Evolutionary conservation across 208 protist genomes (phyloP).

Genomic region (Wallacemonas sp.): DNA sequence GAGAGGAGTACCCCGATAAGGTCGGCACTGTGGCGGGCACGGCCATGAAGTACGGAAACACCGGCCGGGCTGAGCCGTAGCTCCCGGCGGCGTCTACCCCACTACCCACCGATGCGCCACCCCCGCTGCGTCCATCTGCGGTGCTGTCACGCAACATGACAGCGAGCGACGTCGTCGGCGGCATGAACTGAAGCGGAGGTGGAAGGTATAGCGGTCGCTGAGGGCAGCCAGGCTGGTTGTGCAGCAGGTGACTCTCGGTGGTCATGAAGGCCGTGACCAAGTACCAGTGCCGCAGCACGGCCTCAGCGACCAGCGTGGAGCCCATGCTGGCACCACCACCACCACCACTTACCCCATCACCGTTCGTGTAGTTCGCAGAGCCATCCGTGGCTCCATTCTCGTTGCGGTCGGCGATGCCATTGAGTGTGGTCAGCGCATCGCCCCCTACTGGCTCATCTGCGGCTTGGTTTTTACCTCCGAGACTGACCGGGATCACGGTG

Average conservation of each 20-base stretch:
- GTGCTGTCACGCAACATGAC: constrained; percentile 8
- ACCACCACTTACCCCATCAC: too few species aligned
- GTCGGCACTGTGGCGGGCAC: not conserved
- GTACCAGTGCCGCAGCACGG: constrained; percentile 77
- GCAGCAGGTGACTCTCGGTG: constrained; percentile 21
- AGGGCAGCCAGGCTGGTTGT: constrained; percentile 8
- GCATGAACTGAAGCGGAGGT: constrained; percentile 30
- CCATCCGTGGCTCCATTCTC: too few species aligned
- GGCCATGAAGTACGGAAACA: constrained; percentile 4
- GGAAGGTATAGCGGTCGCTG: constrained; percentile 43
- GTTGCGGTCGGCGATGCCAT: not conserved
- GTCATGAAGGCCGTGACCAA: constrained; percentile 49
- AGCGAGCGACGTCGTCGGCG: constrained; percentile 9
- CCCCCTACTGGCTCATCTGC: constrained; percentile 7
- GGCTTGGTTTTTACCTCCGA: constrained; percentile 36
- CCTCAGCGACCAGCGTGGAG: constrained; percentile 48
- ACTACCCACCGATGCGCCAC: too few species aligned
- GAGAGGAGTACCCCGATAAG: not conserved
- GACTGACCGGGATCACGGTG: constrained; percentile 37
- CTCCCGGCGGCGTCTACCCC: too few species aligned
- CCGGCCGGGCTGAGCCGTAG: not conserved
- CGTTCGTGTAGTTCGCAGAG: too few species aligned
- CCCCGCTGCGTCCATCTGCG: too few species aligned
- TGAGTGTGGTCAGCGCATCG: not conserved
- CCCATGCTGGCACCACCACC: too few species aligned